phyloP scores from a whole-genome alignment of 805 yeast species.

The Ogataea siamensis region DNA sequence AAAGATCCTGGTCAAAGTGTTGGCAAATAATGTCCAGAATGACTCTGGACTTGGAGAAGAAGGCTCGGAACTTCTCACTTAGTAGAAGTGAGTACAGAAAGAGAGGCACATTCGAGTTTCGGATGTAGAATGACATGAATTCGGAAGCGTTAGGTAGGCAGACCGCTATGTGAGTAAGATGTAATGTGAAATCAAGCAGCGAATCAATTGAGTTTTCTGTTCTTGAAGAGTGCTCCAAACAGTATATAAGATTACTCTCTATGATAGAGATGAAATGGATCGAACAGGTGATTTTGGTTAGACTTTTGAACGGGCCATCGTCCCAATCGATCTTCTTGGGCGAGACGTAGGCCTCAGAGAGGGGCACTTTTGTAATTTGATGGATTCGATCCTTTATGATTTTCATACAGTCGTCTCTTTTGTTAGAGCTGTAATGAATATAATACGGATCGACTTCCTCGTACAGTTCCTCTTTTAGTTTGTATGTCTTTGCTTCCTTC shows the following conservation, averaged over 20 bases:
- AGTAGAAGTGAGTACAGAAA: constrained; percentile 41
- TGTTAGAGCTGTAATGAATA: constrained; percentile 71
- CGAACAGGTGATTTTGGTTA: constrained; percentile 54
- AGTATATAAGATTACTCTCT: constrained; percentile 45
- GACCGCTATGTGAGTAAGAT: constrained; percentile 64
- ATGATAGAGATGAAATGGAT: constrained; percentile 53
- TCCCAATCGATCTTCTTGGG: constrained; percentile 47
- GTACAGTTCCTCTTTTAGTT: constrained; percentile 55
- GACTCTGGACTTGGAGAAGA: constrained; percentile 56
- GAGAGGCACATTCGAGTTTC: constrained; percentile 21
- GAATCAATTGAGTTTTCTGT: constrained; percentile 44
- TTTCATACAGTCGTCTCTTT: constrained; percentile 78
- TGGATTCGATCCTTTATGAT: constrained; percentile 52
- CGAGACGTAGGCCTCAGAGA: constrained; percentile 51
- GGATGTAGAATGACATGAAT: constrained; percentile 17
- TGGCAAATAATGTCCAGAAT: constrained; percentile 38
- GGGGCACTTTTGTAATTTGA: constrained; percentile 35
- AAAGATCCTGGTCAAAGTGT: constrained; percentile 21
- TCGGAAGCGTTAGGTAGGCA: constrained; percentile 36
- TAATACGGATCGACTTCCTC: constrained; percentile 76
- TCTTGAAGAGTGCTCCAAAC: constrained; percentile 15
- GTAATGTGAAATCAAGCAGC: constrained; percentile 56
- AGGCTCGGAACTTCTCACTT: constrained; percentile 39
- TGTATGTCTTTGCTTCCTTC: constrained; percentile 62
- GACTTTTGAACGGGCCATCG: constrained; percentile 39